These are phyloP conservation scores for Cicer judaicum DNA, from an alignment of 306 rosid species.

Conservation along the genomic window DNA sequence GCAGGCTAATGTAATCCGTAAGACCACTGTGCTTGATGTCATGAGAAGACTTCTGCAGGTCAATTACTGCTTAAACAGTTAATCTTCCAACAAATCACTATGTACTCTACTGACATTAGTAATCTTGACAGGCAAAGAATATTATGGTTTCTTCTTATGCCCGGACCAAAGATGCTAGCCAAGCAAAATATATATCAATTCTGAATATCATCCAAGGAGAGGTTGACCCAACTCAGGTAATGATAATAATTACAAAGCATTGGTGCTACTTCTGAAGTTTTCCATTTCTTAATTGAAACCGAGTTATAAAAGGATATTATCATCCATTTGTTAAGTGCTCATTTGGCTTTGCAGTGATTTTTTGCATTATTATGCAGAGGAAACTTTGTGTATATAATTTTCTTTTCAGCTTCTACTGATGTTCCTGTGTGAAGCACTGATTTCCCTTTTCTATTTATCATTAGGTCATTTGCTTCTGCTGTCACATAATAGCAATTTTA, in stretches of 20 bases:
- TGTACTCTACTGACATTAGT: slow-evolving; percentile 42
- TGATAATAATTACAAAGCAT: slow-evolving; percentile 7
- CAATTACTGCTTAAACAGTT: slow-evolving; percentile 32
- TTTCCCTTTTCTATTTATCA: slow-evolving; percentile 6
- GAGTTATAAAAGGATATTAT: slow-evolving; percentile 18
- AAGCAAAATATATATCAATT: slow-evolving; percentile 97
- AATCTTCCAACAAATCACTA: slow-evolving; percentile 9
- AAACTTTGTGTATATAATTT: background rate
- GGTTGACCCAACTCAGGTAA: slow-evolving; percentile 99
- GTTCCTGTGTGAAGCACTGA: background rate
- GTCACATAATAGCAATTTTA: slow-evolving; percentile 16
- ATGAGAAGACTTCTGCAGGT: slow-evolving; percentile 99
- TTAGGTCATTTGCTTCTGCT: slow-evolving; percentile 16
- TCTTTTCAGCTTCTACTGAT: background rate
- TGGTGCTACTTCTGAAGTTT: slow-evolving; percentile 2
- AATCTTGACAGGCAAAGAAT: slow-evolving; percentile 80
- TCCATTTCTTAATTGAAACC: slow-evolving; percentile 23
- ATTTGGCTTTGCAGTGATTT: slow-evolving; percentile 12
- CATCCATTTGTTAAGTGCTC: slow-evolving; percentile 7
- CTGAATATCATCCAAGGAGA: slow-evolving; percentile 98
- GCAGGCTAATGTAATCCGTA: slow-evolving; percentile 95
- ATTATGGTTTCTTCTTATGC: slow-evolving; percentile 99
- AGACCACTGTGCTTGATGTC: slow-evolving; percentile 98
- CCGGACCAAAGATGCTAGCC: slow-evolving; percentile 98
- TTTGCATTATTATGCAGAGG: background rate